These are phyloP conservation scores for Eustoma russellianum DNA, from an alignment of 257 asterid species.

Conservation along the genomic window DNA sequence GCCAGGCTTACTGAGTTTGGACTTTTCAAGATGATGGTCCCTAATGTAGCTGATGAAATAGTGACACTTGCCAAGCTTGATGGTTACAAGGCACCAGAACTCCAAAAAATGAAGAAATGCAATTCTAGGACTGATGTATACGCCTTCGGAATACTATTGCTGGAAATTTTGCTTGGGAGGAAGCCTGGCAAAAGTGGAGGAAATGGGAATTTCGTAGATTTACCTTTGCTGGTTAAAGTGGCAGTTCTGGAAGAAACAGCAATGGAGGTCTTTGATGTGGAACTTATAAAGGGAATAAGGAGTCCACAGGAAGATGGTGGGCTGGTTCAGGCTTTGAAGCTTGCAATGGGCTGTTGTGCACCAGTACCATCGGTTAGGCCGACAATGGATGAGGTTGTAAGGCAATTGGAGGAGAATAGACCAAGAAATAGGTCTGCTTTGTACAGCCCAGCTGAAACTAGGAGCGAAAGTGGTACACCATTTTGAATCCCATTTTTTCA, in stretches of 20 bases:
- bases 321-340: slow-evolving; percentile 81
- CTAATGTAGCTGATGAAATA: slow-evolving; percentile 71
- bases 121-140: slow-evolving; percentile 78
- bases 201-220: slow-evolving; percentile 63
- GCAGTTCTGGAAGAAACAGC: slow-evolving; percentile 98
- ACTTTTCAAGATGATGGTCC: slow-evolving; percentile 83
- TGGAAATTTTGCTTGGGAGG: slow-evolving; percentile 80
- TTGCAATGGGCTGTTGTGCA: slow-evolving; percentile 98
- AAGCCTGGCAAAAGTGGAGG: slow-evolving; percentile 66
- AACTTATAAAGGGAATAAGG: slow-evolving; percentile 68
- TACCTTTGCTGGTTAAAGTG: slow-evolving; percentile 81
- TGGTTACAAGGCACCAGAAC: slow-evolving; percentile 95
- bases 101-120: slow-evolving; percentile 86
- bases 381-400: slow-evolving; percentile 81
- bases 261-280: slow-evolving; percentile 87
- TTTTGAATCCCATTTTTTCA: slow-evolving; percentile 38
- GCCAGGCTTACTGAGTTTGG: slow-evolving; percentile 76
- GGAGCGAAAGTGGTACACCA: slow-evolving; percentile 98
- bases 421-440: slow-evolving; percentile 94
- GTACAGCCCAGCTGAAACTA: slow-evolving; percentile 93
- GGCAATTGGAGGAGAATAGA: slow-evolving; percentile 93
- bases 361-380: slow-evolving; percentile 88
- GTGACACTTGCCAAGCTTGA: slow-evolving; percentile 63
- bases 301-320: slow-evolving; percentile 93
- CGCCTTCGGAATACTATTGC: slow-evolving; percentile 76